phyloP scores from a whole-genome alignment of 1,139 yeast species.

The Petasospora rhodanensis region DNA sequence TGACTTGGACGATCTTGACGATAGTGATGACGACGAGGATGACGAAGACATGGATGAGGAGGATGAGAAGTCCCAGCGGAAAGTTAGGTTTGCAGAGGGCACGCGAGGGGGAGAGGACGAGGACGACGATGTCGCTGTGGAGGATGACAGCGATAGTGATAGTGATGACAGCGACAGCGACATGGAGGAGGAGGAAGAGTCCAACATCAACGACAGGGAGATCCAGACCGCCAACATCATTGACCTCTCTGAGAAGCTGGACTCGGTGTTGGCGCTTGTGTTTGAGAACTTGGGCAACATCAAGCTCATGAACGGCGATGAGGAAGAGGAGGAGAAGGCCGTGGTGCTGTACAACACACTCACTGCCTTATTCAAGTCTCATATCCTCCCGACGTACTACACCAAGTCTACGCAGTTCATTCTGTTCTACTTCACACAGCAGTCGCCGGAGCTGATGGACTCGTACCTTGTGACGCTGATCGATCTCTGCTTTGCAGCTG shows the following conservation, averaged over 20 bases:
- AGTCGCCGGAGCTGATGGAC: conserved; percentile 77
- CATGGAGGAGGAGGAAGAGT: conserved; percentile 31
- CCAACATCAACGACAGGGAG: conserved; percentile 31
- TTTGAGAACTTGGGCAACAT: conserved; percentile 39
- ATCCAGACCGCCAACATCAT: conserved; percentile 53
- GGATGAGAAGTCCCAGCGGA: conserved; percentile 29
- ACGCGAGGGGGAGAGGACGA: conserved; percentile 22
- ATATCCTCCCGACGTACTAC: conserved; percentile 86
- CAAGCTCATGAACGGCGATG: conserved; percentile 41
- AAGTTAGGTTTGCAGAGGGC: conserved; percentile 45
- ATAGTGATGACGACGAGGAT: conserved; percentile 47
- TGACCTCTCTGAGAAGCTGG: conserved; percentile 62
- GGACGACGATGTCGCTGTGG: too few relatives aligned
- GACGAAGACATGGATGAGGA: conserved; percentile 37
- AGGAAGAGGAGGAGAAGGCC: conserved; percentile 44
- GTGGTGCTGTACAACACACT: conserved; percentile 73
- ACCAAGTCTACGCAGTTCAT: conserved; percentile 87
- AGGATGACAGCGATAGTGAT: conserved; percentile 21
- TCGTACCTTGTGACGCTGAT: conserved; percentile 78
- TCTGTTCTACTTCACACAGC: conserved; percentile 77
- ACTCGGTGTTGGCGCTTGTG: conserved; percentile 55
- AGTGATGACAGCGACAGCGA: conserved; percentile 24
- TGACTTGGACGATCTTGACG: conserved; percentile 68
- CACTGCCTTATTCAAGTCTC: conserved; percentile 72
- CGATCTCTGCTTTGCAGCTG: conserved; percentile 71